A percentile compares a stretch with the other conserved stretches of the same genome.
Conservation (phyloP, 257 asterid genomes). For the Scutellaria minor region DNA sequence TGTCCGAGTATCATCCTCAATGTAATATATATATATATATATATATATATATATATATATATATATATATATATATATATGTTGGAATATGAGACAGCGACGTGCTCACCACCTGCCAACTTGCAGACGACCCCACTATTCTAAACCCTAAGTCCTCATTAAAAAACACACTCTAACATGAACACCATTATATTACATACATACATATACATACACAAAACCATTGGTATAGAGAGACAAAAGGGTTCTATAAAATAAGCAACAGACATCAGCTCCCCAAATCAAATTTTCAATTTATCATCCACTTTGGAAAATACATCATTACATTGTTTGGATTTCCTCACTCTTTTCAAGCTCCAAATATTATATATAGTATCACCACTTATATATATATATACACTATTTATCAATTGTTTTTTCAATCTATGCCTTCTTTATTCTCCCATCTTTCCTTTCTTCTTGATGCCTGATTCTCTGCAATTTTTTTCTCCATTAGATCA, state of each 20-base stretch:
- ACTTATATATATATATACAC: neutral
- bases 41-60: conserved; percentile 20
- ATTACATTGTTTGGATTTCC: conserved; percentile 26
- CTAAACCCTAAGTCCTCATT: conserved; percentile 52
- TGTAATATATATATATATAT: conserved; percentile 12
- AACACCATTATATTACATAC: conserved; percentile 27
- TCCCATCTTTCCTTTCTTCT: conserved; percentile 38
- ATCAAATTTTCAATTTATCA: conserved; percentile 22
- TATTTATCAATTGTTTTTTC: conserved; percentile 20
- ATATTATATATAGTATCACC: conserved; percentile 11
- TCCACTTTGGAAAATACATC: conserved; percentile 32
- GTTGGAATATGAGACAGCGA: conserved; percentile 53
- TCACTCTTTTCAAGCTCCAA: conserved; percentile 21
- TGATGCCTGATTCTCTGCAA: conserved; percentile 9
- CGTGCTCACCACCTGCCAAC: conserved; percentile 52
- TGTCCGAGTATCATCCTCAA: neutral
- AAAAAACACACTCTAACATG: neutral
- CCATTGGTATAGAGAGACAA: conserved; percentile 19
- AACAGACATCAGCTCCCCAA: conserved; percentile 33
- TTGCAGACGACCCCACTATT: conserved; percentile 60
- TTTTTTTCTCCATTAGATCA: conserved; percentile 19
- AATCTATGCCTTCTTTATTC: conserved; percentile 32
- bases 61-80: conserved; percentile 15
- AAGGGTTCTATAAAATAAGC: conserved; percentile 35
- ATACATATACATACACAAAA: conserved; percentile 9